Conservation (phyloP, 257 asterid species). For the Fraxinus excelsior region DNA sequence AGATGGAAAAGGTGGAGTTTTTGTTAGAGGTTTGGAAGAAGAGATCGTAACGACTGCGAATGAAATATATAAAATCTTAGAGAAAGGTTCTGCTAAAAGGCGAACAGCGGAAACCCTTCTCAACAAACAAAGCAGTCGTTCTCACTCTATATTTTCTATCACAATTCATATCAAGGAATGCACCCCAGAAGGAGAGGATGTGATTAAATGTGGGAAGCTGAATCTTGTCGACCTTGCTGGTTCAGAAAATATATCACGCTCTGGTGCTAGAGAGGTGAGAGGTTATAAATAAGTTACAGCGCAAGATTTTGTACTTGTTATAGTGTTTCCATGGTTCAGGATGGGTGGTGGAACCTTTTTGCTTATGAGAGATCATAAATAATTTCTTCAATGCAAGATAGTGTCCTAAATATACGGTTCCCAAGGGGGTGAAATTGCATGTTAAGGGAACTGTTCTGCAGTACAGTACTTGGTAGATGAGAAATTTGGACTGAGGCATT, state of each 20-base stretch:
- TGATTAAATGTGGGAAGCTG: slow-evolving; percentile 96
- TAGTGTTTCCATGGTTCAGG: neutral
- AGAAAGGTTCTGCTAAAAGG: slow-evolving; percentile 98
- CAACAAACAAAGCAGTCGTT: slow-evolving; percentile 98
- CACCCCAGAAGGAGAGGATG: slow-evolving; percentile 98
- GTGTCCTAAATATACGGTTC: neutral
- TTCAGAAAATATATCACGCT: slow-evolving; percentile 95
- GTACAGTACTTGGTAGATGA: slow-evolving; percentile 3
- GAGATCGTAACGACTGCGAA: slow-evolving; percentile 91
- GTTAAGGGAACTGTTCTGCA: neutral
- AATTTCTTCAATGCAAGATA: neutral
- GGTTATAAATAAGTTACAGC: slow-evolving; percentile 16
- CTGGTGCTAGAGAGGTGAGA: slow-evolving; percentile 97
- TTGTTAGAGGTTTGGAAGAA: slow-evolving; percentile 96
- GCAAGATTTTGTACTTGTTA: neutral
- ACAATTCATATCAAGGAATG: slow-evolving; percentile 96
- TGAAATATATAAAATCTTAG: slow-evolving; percentile 87
- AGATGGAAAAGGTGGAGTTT: slow-evolving; percentile 97
- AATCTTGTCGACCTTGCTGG: slow-evolving; percentile 99
- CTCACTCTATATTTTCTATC: slow-evolving; percentile 93
- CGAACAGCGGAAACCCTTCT: slow-evolving; percentile 98
- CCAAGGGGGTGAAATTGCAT: neutral
- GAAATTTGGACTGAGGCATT: slow-evolving; percentile 4
- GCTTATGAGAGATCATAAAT: neutral
- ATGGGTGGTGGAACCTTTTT: neutral